Base-by-base conservation (phyloP, 768 basidiomycete genomes). In the Lepiota brunneoincarnata region DNA sequence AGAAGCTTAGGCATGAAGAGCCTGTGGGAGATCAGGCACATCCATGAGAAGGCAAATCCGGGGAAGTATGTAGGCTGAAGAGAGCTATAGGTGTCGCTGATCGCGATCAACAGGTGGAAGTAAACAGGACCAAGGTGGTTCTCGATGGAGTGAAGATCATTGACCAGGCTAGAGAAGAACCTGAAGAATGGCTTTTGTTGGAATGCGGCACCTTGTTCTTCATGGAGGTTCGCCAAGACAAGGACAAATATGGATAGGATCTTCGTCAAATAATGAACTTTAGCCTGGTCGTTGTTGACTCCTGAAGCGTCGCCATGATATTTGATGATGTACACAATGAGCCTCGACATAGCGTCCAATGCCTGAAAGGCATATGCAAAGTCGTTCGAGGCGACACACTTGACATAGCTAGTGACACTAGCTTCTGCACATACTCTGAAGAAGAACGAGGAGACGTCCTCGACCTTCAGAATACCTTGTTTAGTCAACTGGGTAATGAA, bases 271-370 rank as follows among this genome's bases (percentile, higher is more conserved):
- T 98, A 98, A 68, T 96, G 91, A 11, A 95, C 91, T 69, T 97
- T 97, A 15, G 94, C 93, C 62, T 93, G 89, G 61, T 96, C 94
- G 62, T 92, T 93, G 70, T 94, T 91, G 55, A 91, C 79, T 9
- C 91, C 93, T 11, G 89, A 85, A 23, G 94, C 91, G 72, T 99
- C 97, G 10, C 95, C 97, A 61, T 98, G 96, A 68, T 98, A 98
- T 75, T 98, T 98, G 82, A 98, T 94, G 73, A 99, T 95, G 70
- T 97, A 93, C 34, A 93, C 90, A 59, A 99, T 92, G 57, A 99
- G 77, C 59, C 93, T 84, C 35, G 96, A 93, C 77, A 98, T 85
- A 1, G 97, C 94, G 69, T 99, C 97, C 62, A 98, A 76, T 14
- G 93, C 90, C 67, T 92, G 93, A 76, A 95, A 98, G 20, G 91